Conservation (phyloP, 1,139 yeast genomes). For the Diutina scorzettiae region DNA sequence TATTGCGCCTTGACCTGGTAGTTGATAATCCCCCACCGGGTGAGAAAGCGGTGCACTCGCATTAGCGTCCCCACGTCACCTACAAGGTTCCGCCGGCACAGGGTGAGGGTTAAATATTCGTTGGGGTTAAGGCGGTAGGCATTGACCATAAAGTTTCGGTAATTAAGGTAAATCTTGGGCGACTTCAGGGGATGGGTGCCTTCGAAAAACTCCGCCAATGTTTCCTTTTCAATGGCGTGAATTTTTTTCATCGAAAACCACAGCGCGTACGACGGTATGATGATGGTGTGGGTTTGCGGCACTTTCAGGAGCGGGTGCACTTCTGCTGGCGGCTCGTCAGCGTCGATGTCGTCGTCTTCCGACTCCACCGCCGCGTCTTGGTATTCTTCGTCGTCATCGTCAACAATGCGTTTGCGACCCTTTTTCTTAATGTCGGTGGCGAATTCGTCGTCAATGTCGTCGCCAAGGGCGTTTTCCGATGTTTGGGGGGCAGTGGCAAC, state of each 20-base stretch:
- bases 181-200: slow-evolving; percentile 71
- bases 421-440: background rate
- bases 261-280: slow-evolving; percentile 85
- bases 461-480: no score
- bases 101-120: slow-evolving; percentile 86
- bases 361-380: background rate
- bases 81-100: slow-evolving; percentile 85
- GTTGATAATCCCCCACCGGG: slow-evolving; percentile 93
- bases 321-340: background rate
- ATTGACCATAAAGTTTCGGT: slow-evolving; percentile 89
- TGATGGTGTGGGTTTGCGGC: slow-evolving; percentile 71
- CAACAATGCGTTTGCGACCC: slow-evolving; percentile 5
- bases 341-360: background rate
- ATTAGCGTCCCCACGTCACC: slow-evolving; percentile 94
- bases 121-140: slow-evolving; percentile 86
- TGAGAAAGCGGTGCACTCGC: slow-evolving; percentile 81
- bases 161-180: slow-evolving; percentile 74
- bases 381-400: background rate
- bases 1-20: slow-evolving; percentile 74
- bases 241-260: slow-evolving; percentile 79
- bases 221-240: slow-evolving; percentile 51
- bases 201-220: slow-evolving; percentile 85
- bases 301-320: slow-evolving; percentile 5
- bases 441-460: background rate
- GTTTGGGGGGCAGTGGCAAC: background rate